Evolutionary conservation across 2,329 filamentous ascomycete genomes (phyloP), one percentile per base, ranked within the genome.

Genomic region (Chaetomiaceae sp.): DNA sequence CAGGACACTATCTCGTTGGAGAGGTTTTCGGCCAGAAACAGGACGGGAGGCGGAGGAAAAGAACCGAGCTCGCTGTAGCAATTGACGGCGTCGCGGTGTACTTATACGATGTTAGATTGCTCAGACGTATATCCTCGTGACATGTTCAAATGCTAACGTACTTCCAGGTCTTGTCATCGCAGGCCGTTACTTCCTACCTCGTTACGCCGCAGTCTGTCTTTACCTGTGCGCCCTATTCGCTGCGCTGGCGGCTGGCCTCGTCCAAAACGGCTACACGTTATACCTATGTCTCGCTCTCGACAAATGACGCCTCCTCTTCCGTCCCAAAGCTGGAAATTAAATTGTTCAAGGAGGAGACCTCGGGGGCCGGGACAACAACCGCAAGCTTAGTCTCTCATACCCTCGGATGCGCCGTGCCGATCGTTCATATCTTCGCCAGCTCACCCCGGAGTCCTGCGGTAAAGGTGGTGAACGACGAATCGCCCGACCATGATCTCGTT

Each of bases 131-230:
- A 48, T 16, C 18, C 9, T 7, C 13, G 4, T 50, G 3, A 16
- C 2, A 37, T 9, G 4, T n/a, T 33, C 18, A 46, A n/a, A n/a
- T n/a, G 48, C 59, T 67, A 54, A 67, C 48, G 4, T 1, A 5
- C n/a, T 7, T n/a, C 4, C 58, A 86, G 83, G 74, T 85, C 41
- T 75, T 81, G 3, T 78, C 80, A 3, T 79, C 82, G 5, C 75
- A 79, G 56, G 71, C 85, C 56, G 76, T 86, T 61, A 85, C 82
- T 6, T 86, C 83, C 2, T 86, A 86, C 65, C 82, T 83, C 20
- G 78, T 86, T 55, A 80, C 83, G 23, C 84, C 83, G 1, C 81
- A 85, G 66, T 78, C 83, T 48, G 75, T 74, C 47, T 84, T 86
- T 65, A 81, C 81, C 49, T 85, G 82, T 66, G 68, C 82, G 8